A percentile compares a stretch with the other conserved stretches of the same genome.
Conservation (phyloP, 2,329 filamentous ascomycete species). For the Botrytis squamosa region DNA sequence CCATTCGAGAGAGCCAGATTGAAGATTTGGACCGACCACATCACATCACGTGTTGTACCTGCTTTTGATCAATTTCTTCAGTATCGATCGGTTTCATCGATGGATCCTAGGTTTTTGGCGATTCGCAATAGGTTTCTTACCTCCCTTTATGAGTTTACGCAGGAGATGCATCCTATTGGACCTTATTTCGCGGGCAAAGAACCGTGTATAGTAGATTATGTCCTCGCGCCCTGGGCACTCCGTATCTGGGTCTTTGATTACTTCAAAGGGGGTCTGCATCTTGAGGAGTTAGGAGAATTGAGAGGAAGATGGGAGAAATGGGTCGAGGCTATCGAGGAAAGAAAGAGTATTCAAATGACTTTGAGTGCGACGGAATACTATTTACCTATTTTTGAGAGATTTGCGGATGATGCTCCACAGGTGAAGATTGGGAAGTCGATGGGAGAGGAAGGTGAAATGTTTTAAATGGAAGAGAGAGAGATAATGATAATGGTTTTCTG, state of each 20-base stretch:
- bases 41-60: conserved; percentile 65
- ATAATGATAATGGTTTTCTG: background rate
- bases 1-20: conserved; percentile 64
- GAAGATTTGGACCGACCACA: conserved; percentile 70
- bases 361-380: conserved; percentile 68
- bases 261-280: conserved; percentile 61
- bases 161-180: conserved; percentile 58
- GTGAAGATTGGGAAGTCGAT: conserved; percentile 62
- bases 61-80: conserved; percentile 64
- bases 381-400: conserved; percentile 64
- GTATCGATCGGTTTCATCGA: conserved; percentile 51
- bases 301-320: conserved; percentile 68
- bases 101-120: conserved; percentile 46
- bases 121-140: conserved; percentile 57
- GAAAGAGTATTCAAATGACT: conserved; percentile 65
- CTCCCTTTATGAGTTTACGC: conserved; percentile 58
- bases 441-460: conserved; percentile 60
- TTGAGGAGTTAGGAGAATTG: conserved; percentile 47
- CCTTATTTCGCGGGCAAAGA: conserved; percentile 67
- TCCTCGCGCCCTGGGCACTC: conserved; percentile 70
- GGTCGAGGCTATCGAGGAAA: conserved; percentile 56
- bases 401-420: conserved; percentile 64
- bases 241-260: conserved; percentile 73
- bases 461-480: conserved; percentile 41
- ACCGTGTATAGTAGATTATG: conserved; percentile 68